These are phyloP conservation scores for Amorphotheca resinae DNA, from an alignment of 495 filamentous ascomycete species.

Conservation along the genomic window DNA sequence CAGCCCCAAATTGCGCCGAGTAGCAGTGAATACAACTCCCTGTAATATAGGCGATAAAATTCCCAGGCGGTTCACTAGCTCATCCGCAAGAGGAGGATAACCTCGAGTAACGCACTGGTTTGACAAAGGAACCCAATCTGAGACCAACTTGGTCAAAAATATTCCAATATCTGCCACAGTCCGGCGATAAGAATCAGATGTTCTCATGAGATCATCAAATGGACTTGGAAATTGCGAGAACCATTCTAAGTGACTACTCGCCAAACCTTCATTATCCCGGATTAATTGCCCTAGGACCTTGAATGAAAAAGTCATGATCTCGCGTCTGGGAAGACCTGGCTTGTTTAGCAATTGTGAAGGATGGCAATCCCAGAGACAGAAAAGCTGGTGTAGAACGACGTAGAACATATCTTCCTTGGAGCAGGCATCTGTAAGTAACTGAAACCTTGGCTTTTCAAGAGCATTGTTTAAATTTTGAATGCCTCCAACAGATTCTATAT, in stretches of 20 bases:
- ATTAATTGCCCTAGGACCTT: constrained; percentile 21
- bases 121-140: constrained; percentile 21
- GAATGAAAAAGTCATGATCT: constrained; percentile 22
- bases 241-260: constrained; percentile 31
- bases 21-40: constrained; percentile 45
- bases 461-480: constrained; percentile 12
- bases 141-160: constrained; percentile 28
- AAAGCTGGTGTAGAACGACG: constrained; percentile 55
- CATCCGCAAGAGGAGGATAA: constrained; percentile 49
- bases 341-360: constrained; percentile 3
- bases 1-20: constrained; percentile 25
- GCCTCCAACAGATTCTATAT: constrained; percentile 11
- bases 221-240: constrained; percentile 39
- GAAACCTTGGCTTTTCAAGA: constrained; percentile 39
- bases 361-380: constrained; percentile 34
- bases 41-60: constrained; percentile 45
- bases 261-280: constrained; percentile 18
- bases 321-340: constrained; percentile 8
- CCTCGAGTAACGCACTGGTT: constrained; percentile 24
- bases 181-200: constrained; percentile 18
- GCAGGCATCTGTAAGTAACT: constrained; percentile 47
- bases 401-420: constrained; percentile 45
- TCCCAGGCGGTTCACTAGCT: constrained; percentile 37
- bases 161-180: constrained; percentile 22
- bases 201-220: constrained; percentile 19